Percentiles rank a stretch among this genome's conserved stretches.
phyloP scores from a whole-genome alignment of 2,329 filamentous ascomycete genomes.

The Thermomyces lanuginosus region DNA sequence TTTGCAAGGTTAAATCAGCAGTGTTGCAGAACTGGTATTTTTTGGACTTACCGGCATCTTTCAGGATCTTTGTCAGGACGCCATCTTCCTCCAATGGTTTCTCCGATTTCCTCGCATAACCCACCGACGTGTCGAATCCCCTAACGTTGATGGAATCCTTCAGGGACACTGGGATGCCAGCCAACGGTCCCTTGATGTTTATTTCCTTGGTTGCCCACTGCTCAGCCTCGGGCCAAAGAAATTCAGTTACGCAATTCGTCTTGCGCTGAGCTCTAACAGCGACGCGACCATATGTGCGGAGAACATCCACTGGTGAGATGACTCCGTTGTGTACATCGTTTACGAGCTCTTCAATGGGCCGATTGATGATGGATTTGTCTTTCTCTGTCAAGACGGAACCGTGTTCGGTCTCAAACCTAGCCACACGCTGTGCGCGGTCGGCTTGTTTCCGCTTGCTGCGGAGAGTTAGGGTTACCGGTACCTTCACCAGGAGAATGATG shows the following conservation, averaged over 20 bases:
- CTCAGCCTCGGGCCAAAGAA: conserved; percentile 66
- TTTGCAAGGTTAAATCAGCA: conserved; percentile 4
- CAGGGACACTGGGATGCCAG: conserved; percentile 71
- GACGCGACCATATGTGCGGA: conserved; percentile 76
- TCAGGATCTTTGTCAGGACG: conserved; percentile 56
- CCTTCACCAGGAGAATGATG: not conserved
- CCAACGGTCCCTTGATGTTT: conserved; percentile 66
- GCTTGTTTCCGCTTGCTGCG: conserved; percentile 61
- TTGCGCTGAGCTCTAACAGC: conserved; percentile 67
- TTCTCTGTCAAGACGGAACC: conserved; percentile 44
- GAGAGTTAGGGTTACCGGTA: not conserved
- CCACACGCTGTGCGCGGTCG: conserved; percentile 55
- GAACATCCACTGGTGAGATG: conserved; percentile 51
- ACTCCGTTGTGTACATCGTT: conserved; percentile 55
- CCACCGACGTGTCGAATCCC: conserved; percentile 69
- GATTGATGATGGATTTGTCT: conserved; percentile 53
- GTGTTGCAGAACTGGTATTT: not conserved
- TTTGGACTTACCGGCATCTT: conserved; percentile 48
- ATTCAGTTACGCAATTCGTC: conserved; percentile 80
- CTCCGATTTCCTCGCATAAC: conserved; percentile 52
- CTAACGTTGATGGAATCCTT: conserved; percentile 65
- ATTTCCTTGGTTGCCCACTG: conserved; percentile 46
- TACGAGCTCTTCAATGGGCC: conserved; percentile 63
- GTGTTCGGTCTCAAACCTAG: conserved; percentile 48
- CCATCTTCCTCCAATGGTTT: conserved; percentile 55